Evolutionary conservation across 768 basidiomycete species (phyloP).

Genomic region (Pisolithus albus): DNA sequence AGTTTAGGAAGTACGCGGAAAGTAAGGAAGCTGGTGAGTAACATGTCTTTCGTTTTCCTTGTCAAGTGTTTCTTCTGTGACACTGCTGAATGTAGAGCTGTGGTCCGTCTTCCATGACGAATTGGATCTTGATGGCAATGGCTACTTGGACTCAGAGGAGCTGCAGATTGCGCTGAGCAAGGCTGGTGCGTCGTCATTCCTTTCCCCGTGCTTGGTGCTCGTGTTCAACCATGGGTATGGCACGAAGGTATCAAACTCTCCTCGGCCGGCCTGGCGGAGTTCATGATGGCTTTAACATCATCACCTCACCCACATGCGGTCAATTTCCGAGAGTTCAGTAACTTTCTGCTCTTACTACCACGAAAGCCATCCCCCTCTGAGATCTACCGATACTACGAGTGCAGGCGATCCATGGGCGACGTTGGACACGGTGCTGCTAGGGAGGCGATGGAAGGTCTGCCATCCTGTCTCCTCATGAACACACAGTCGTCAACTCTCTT

Average conservation of each 20-base stretch:
- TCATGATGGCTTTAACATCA: slow-evolving; percentile 73
- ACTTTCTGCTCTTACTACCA: slow-evolving; percentile 83
- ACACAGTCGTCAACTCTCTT: slow-evolving; percentile 17
- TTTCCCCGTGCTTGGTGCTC: slow-evolving; percentile 11
- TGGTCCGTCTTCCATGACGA: slow-evolving; percentile 91
- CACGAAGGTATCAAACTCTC: slow-evolving; percentile 64
- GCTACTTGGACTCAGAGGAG: slow-evolving; percentile 64
- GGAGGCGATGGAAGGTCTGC: slow-evolving; percentile 83
- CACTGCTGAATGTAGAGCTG: slow-evolving; percentile 47
- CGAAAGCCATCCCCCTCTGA: slow-evolving; percentile 74
- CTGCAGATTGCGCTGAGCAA: slow-evolving; percentile 55
- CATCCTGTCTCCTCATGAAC: slow-evolving; percentile 9
- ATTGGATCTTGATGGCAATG: slow-evolving; percentile 85
- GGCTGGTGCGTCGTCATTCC: slow-evolving; percentile 46
- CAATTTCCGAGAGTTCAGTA: slow-evolving; percentile 80
- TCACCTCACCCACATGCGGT: slow-evolving; percentile 63
- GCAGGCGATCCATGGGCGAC: slow-evolving; percentile 58
- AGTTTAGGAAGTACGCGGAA: slow-evolving; percentile 69
- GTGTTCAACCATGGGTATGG: neutral
- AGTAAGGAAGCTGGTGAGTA: slow-evolving; percentile 72
- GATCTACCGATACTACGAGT: slow-evolving; percentile 79
- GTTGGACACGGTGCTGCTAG: slow-evolving; percentile 75
- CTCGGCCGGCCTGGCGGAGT: slow-evolving; percentile 65
- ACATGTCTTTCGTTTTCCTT: slow-evolving; percentile 4
- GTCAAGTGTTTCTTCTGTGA: slow-evolving; percentile 11